These are phyloP conservation scores for Cylindrotheca fusiformis DNA, from an alignment of 108 stramenopile species.

Conservation along the genomic window DNA sequence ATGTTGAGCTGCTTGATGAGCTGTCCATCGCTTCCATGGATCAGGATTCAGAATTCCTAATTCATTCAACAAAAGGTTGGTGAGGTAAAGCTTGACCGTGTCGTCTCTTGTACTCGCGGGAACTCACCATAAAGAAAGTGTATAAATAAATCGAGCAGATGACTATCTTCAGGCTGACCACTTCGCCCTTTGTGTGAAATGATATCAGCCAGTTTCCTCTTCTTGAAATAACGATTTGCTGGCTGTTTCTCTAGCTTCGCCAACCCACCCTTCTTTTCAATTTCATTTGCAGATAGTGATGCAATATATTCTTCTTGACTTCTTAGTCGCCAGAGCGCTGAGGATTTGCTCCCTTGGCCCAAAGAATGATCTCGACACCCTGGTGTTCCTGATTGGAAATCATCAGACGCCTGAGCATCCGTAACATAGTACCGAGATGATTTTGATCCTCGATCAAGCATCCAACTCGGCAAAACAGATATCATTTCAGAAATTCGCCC, in stretches of 20 bases:
- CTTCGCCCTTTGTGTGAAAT: slow-evolving; percentile 66
- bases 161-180: slow-evolving; percentile 43
- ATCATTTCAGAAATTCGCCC: slow-evolving; percentile 93
- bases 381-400: background rate
- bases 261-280: slow-evolving; percentile 64
- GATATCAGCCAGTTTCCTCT: slow-evolving; percentile 68
- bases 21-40: slow-evolving; percentile 85
- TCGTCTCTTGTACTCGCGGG: background rate
- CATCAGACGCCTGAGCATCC: slow-evolving; percentile 6
- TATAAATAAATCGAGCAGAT: slow-evolving; percentile 61
- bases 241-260: slow-evolving; percentile 77
- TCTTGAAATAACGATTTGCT: slow-evolving; percentile 77
- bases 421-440: slow-evolving; percentile 64
- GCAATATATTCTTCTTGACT: slow-evolving; percentile 68
- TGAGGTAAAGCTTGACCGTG: background rate
- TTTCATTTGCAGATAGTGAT: slow-evolving; percentile 65
- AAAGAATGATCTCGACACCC: background rate
- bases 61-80: background rate
- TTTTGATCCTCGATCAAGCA: slow-evolving; percentile 83
- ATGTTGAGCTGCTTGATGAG: slow-evolving; percentile 69
- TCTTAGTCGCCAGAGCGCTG: slow-evolving; percentile 59
- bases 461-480: slow-evolving; percentile 83
- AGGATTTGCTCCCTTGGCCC: slow-evolving; percentile 7
- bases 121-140: slow-evolving; percentile 66
- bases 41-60: slow-evolving; percentile 72